Conservation (phyloP, 1,284 basidiomycete genomes). For the Lentinus polychrous region DNA sequence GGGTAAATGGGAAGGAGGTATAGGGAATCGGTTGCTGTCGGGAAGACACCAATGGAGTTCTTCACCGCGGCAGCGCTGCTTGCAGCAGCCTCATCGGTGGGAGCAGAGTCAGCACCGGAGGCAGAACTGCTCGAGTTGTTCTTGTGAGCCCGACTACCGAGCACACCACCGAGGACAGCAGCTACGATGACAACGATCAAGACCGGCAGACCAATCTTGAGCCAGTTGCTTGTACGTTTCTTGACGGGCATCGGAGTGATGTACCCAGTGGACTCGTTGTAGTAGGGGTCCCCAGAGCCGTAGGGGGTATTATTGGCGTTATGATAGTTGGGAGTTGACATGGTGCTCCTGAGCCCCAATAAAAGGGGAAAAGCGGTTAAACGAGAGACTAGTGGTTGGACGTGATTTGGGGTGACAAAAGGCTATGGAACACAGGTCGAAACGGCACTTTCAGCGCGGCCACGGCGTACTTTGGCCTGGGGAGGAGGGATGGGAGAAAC, state of each 20-base stretch:
- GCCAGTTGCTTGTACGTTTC: slow-evolving; percentile 45
- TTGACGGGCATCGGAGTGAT: slow-evolving; percentile 41
- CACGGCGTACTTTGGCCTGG: background rate
- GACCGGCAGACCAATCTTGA: slow-evolving; percentile 62
- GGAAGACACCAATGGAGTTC: slow-evolving; percentile 54
- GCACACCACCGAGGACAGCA: slow-evolving; percentile 73
- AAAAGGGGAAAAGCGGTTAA: slow-evolving; percentile 13
- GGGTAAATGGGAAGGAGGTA: slow-evolving; percentile 85
- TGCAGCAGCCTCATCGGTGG: slow-evolving; percentile 27
- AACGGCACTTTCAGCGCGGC: background rate
- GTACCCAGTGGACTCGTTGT: slow-evolving; percentile 59
- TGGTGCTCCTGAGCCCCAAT: slow-evolving; percentile 17
- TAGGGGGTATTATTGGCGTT: slow-evolving; percentile 41
- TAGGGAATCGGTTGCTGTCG: slow-evolving; percentile 68
- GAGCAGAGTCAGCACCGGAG: slow-evolving; percentile 18
- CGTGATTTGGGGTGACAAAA: background rate
- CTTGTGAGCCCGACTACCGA: slow-evolving; percentile 55
- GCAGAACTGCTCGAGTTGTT: slow-evolving; percentile 21
- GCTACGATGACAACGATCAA: slow-evolving; percentile 62
- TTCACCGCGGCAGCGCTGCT: slow-evolving; percentile 50
- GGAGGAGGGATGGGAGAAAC: background rate
- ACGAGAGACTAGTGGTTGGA: slow-evolving; percentile 23
- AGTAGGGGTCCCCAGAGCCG: slow-evolving; percentile 56
- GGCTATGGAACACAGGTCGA: background rate
- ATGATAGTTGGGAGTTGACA: slow-evolving; percentile 35